phyloP scores from a whole-genome alignment of 257 asterid genomes.

The Forsythia viridissima region DNA sequence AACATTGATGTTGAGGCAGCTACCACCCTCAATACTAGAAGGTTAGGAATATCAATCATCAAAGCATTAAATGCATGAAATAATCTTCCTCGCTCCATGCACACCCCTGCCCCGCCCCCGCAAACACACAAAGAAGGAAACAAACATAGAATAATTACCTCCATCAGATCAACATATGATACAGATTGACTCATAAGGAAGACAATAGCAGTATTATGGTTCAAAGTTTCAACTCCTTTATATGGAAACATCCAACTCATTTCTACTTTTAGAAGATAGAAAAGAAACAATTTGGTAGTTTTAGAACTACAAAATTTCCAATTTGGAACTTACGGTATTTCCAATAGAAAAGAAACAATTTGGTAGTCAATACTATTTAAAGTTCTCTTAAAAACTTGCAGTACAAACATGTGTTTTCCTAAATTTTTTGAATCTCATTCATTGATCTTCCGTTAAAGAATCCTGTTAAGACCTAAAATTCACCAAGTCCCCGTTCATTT shows the following conservation, averaged over 20 bases:
- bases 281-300: too few species aligned
- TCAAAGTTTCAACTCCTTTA: not conserved
- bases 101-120: not conserved
- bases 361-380: not conserved
- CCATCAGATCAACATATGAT: not conserved
- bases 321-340: not conserved
- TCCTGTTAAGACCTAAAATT: not conserved
- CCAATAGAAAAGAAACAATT: not conserved
- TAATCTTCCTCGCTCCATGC: not conserved
- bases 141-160: not conserved
- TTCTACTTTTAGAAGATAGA: not conserved
- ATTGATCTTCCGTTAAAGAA: not conserved
- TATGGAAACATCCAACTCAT: not conserved
- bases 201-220: not conserved
- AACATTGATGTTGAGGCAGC: not conserved
- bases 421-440: not conserved
- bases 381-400: not conserved
- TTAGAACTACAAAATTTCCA: not conserved
- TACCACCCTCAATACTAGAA: not conserved
- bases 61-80: not conserved
- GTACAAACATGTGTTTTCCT: not conserved
- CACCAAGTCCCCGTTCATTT: not conserved
- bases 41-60: not conserved
- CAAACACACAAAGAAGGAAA: not conserved
- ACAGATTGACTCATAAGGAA: not conserved